A percentile compares a stretch with the other conserved stretches of the same genome.
Evolutionary conservation across 345 rosid genomes (phyloP).

Genomic region (Melastoma malabathricum): DNA sequence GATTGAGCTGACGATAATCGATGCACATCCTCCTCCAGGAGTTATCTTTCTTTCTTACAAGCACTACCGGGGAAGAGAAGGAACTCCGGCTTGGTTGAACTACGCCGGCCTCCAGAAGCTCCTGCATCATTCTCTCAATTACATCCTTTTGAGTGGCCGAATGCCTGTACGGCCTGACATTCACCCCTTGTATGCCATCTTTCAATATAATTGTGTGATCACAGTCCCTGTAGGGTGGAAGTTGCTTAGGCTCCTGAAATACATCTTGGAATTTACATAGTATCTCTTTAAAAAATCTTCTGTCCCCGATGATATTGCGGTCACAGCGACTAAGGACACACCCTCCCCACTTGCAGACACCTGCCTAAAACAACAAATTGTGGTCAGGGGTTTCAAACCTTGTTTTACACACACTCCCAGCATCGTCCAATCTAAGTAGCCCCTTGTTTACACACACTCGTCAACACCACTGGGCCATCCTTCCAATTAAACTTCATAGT

Average conservation of each 20-base stretch:
- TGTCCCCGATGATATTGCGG: no score
- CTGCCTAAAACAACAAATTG: background rate
- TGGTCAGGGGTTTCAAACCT: background rate
- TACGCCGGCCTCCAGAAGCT: background rate
- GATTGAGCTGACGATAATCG: background rate
- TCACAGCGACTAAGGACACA: no score
- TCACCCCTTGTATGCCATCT: background rate
- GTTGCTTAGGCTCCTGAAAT: background rate
- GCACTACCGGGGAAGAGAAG: background rate
- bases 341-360: no score
- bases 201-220: background rate
- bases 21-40: constrained; percentile 4
- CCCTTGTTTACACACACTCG: background rate
- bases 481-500: background rate
- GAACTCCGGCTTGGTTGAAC: background rate
- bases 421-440: no score
- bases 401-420: no score
- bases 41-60: background rate
- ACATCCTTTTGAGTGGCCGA: background rate
- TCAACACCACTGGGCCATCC: background rate
- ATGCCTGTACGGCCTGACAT: background rate
- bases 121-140: background rate
- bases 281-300: background rate
- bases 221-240: background rate
- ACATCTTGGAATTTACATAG: background rate